Base-by-base conservation (phyloP, 495 filamentous ascomycete species). In the Margaritispora aquatica region DNA sequence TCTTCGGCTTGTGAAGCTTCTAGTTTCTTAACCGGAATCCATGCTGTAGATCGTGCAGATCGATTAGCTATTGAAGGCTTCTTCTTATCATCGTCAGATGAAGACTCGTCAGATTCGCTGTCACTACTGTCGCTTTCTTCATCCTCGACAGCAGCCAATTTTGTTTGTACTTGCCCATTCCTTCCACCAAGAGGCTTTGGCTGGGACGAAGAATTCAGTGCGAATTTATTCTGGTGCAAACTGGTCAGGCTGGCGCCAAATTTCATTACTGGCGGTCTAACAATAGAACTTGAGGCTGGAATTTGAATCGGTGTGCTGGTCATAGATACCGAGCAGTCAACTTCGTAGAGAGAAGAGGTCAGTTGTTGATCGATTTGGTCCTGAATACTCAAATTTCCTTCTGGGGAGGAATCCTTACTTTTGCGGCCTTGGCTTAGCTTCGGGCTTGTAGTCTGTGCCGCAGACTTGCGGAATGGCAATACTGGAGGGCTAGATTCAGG, bases 281-380 rank as follows among this genome's bases (percentile, higher is more conserved):
- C 26, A 1, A 36, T 26, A 1, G 31, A n/a, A 22, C 49, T 61
- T 5, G 55, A 58, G 5, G 64, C 21, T 41, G 64, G 64, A 8
- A 55, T 17, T 9, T 20, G 44, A 3, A 20, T 26, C 8, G 50
- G 27, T 15, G 41, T 50, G 21, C 26, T 57, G 15, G 50, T n/a
- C n/a, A 44, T 20, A 9, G 26, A 15, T 11, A 50, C 21, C 1
- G 23, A 22, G 19, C 38, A 11, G 26, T 24, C 60, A 19, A 22
- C 60, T 63, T 61, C 53, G 55, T 36, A 50, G 34, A 67, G 27
- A 55, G 58, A 61, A 59, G 65, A 67, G 9, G 61, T 67, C 26
- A 67, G 65, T 64, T 67, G 65, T n/a, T 59, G 54, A 38, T 61
- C 61, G 23, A 67, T 44, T 51, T 63, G 58, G 10, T 59, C 61